These are phyloP conservation scores for Endothia cerciana DNA, from an alignment of 2,329 filamentous ascomycete genomes.

Conservation along the genomic window DNA sequence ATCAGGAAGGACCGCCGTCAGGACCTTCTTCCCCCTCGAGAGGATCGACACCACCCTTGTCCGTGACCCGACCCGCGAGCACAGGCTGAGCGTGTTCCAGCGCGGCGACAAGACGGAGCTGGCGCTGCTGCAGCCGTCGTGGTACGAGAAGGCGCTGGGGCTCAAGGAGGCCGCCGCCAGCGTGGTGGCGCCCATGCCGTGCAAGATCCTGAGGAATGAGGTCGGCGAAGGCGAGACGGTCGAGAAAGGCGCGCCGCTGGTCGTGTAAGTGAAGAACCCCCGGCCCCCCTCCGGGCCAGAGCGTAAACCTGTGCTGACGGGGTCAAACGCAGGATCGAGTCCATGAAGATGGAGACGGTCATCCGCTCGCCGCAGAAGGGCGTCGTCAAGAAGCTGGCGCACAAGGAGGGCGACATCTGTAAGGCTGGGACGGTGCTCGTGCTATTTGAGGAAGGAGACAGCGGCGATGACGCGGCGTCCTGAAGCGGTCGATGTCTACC, in stretches of 20 bases:
- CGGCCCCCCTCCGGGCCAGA: background rate
- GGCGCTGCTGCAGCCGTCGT: constrained; percentile 65
- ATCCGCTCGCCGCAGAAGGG: constrained; percentile 78
- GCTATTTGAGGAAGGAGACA: constrained; percentile 29
- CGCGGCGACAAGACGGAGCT: constrained; percentile 64
- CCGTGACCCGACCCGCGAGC: constrained; percentile 49
- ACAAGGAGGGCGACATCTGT: constrained; percentile 70
- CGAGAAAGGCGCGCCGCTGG: constrained; percentile 81
- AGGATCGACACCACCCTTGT: constrained; percentile 81
- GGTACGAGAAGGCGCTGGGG: constrained; percentile 87
- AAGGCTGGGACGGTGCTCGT: constrained; percentile 24
- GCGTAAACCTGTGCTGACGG: background rate
- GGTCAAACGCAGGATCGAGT: constrained; percentile 66
- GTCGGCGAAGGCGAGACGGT: constrained; percentile 81
- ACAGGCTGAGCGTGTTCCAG: constrained; percentile 79
- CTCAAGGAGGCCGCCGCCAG: constrained; percentile 79
- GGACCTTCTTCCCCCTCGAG: constrained; percentile 80
- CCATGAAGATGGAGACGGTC: constrained; percentile 89
- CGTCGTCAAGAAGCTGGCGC: constrained; percentile 71
- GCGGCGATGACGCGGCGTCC: background rate
- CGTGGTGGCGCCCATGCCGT: constrained; percentile 94
- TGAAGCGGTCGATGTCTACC: background rate
- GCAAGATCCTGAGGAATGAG: constrained; percentile 91
- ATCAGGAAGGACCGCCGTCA: constrained; percentile 49
- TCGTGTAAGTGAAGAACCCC: constrained; percentile 73